phyloP scores from a whole-genome alignment of 2,329 filamentous ascomycete genomes.

The Alternaria longipes region DNA sequence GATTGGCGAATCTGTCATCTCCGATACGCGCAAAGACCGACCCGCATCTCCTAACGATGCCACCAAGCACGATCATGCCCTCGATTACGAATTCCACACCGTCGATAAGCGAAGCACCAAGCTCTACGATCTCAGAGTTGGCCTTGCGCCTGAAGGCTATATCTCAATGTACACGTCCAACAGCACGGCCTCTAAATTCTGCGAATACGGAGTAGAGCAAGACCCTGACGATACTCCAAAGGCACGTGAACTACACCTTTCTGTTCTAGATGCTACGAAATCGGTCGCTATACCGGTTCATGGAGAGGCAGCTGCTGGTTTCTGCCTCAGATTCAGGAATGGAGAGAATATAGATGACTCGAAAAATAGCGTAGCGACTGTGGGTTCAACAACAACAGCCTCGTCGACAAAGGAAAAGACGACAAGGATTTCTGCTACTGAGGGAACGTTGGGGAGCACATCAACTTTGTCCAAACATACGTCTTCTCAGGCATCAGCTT shows the following conservation, averaged over 20 bases:
- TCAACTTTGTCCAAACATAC: background rate
- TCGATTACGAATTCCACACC: rapidly evolving
- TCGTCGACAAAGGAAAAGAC: background rate
- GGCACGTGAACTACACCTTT: background rate
- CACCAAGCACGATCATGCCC: background rate
- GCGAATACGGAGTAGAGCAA: background rate
- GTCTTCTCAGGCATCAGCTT: background rate
- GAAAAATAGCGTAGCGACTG: background rate
- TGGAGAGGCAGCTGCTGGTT: background rate
- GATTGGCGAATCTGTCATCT: background rate
- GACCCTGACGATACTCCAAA: background rate
- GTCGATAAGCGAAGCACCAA: background rate
- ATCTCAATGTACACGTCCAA: slow-evolving; percentile 11
- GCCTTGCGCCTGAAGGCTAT: slow-evolving; percentile 9
- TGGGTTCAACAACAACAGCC: rapidly evolving
- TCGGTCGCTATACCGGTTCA: background rate
- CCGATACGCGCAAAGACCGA: background rate
- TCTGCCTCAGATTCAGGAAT: background rate
- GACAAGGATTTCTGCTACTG: background rate
- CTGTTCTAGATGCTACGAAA: background rate
- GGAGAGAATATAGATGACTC: background rate
- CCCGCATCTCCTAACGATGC: background rate
- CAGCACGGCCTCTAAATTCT: slow-evolving; percentile 1
- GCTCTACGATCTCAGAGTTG: slow-evolving; percentile 10
- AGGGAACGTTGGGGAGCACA: background rate